phyloP scores from a whole-genome alignment of 2,329 filamentous ascomycete genomes.

The Didymosphaeria variabile region DNA sequence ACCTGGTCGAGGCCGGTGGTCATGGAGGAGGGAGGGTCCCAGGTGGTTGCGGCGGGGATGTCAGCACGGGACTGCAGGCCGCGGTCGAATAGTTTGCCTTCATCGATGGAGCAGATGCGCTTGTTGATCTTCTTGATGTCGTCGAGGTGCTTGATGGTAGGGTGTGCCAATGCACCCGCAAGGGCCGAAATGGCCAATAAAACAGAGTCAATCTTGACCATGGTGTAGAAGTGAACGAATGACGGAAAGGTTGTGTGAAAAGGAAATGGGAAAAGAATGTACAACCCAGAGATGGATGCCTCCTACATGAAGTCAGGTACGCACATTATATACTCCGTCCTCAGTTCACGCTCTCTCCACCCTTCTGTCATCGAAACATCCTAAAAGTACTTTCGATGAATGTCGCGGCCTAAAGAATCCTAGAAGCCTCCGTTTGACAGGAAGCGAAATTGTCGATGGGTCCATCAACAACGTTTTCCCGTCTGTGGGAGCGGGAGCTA shows the following conservation, averaged over 20 bases:
- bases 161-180: conserved; percentile 34
- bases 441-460: conserved; percentile 11
- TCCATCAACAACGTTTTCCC: neutral
- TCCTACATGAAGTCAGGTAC: neutral
- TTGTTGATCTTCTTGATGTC: conserved; percentile 23
- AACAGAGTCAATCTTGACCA: conserved; percentile 30
- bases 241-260: neutral
- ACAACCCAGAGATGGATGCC: neutral
- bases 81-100: conserved; percentile 27
- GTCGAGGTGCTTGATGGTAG: conserved; percentile 31
- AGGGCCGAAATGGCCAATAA: conserved; percentile 23
- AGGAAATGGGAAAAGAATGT: conserved; percentile 3
- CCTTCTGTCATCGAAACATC: neutral
- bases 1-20: conserved; percentile 36
- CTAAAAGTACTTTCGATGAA: neutral
- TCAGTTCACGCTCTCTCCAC: neutral
- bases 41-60: conserved; percentile 32
- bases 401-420: neutral
- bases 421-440: neutral
- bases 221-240: conserved; percentile 18
- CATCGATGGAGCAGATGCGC: conserved; percentile 29
- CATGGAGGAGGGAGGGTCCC: conserved; percentile 35
- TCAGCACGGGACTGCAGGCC: conserved; percentile 23
- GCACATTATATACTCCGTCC: neutral
- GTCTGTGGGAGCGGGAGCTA: neutral